phyloP scores from a whole-genome alignment of 176 grass and related monocot species.

The Triticum monococcum region DNA sequence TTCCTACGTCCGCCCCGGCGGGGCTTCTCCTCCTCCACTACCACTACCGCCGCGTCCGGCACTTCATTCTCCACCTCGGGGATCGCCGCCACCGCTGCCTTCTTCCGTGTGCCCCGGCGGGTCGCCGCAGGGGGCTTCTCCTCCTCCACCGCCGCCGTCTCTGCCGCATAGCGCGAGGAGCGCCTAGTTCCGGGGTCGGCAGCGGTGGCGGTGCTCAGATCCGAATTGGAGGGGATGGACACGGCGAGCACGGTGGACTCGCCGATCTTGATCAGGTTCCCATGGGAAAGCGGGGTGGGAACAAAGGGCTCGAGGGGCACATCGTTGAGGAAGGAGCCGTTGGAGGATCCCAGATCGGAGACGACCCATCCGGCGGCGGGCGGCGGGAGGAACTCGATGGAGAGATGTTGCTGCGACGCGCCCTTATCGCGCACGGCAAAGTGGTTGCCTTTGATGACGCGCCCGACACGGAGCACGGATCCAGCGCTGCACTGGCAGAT shows the following conservation, averaged over 20 bases:
- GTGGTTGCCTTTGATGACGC: slow-evolving; percentile 65
- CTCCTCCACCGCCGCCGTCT: slow-evolving; percentile 1
- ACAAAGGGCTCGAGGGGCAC: slow-evolving; percentile 33
- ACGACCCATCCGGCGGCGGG: slow-evolving; percentile 49
- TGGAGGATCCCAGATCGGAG: slow-evolving; percentile 75
- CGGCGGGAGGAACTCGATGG: slow-evolving; percentile 53
- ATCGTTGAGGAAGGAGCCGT: slow-evolving; percentile 73
- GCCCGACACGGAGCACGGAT: slow-evolving; percentile 43
- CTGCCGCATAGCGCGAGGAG: slow-evolving; percentile 1
- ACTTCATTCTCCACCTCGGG: background rate
- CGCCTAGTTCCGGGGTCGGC: slow-evolving; percentile 2
- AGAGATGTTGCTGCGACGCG: slow-evolving; percentile 73
- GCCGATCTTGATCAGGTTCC: slow-evolving; percentile 81
- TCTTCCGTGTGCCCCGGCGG: slow-evolving; percentile 31
- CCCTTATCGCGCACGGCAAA: slow-evolving; percentile 71
- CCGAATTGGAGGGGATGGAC: slow-evolving; percentile 36
- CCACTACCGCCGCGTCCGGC: background rate
- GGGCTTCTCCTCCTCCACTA: background rate
- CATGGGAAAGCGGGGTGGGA: slow-evolving; percentile 50
- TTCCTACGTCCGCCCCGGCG: background rate
- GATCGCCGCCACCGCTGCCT: background rate
- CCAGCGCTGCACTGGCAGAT: slow-evolving; percentile 36
- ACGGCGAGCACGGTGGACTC: slow-evolving; percentile 54
- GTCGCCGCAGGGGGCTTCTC: slow-evolving; percentile 8
- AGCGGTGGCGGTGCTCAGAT: background rate